Conservation (phyloP, 2,329 filamentous ascomycete genomes). For the Phoma sp. region DNA sequence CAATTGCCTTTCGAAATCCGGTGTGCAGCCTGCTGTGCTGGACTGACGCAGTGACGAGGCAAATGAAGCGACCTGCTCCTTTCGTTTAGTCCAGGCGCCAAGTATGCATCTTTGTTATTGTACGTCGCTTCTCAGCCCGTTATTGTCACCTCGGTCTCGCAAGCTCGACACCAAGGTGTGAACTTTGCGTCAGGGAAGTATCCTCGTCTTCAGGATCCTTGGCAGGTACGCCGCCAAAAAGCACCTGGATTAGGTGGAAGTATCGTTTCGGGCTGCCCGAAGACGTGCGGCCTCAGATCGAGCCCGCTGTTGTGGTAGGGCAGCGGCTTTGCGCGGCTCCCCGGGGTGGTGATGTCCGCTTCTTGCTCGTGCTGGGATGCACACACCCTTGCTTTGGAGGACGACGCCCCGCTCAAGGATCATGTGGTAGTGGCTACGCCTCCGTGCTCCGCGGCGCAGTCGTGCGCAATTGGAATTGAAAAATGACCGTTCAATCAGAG, state of each 20-base stretch:
- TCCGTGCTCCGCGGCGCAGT: neutral
- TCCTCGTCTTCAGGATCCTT: neutral
- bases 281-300: neutral
- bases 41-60: neutral
- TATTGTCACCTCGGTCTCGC: neutral
- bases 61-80: slow-evolving; percentile 1
- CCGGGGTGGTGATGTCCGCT: neutral
- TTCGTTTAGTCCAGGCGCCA: neutral
- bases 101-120: slow-evolving; percentile 1
- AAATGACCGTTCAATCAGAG: slow-evolving; percentile 15
- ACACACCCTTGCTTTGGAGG: neutral
- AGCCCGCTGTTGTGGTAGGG: neutral
- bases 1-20: neutral
- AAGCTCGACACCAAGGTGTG: neutral
- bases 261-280: slow-evolving; percentile 7
- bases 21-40: neutral
- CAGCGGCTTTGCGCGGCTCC: neutral
- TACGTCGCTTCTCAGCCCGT: neutral
- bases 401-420: neutral
- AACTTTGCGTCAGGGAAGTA: neutral
- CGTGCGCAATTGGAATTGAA: neutral
- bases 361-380: slow-evolving; percentile 2
- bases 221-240: slow-evolving; percentile 11
- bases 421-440: neutral
- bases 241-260: neutral